These are phyloP conservation scores for Boletus rubroflammeus DNA, from an alignment of 768 basidiomycete genomes.

Conservation along the genomic window DNA sequence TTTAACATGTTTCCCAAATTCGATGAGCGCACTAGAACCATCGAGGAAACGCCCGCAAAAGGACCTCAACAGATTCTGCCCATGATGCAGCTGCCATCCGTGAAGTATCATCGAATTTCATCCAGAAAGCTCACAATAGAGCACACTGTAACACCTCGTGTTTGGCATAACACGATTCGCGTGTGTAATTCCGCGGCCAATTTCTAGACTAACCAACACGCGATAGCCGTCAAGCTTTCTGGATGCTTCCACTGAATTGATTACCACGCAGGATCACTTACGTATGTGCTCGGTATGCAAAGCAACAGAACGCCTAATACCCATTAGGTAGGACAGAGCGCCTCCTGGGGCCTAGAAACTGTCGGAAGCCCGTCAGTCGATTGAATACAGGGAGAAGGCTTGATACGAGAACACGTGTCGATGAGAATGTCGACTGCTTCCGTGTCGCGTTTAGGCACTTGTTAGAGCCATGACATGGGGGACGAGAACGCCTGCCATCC, in stretches of 20 bases:
- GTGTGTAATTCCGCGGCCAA: conserved; percentile 26
- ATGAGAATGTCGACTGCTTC: conserved; percentile 1
- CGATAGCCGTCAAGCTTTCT: conserved; percentile 16
- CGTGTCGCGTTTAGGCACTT: not conserved
- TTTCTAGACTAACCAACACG: conserved; percentile 10
- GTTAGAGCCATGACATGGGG: not conserved
- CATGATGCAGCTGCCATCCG: not conserved
- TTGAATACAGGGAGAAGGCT: conserved; percentile 1
- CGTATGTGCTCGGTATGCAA: not conserved
- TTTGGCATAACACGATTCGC: conserved; percentile 2
- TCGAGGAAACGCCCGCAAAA: not conserved
- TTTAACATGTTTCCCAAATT: conserved; percentile 1
- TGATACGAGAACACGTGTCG: conserved; percentile 6
- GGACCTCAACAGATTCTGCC: not conserved
- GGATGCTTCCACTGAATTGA: conserved; percentile 8
- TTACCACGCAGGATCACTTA: conserved; percentile 5
- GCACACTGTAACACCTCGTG: conserved; percentile 7
- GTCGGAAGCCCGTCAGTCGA: not conserved
- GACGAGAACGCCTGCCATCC: not conserved
- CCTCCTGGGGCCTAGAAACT: not conserved
- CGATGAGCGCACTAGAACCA: not conserved
- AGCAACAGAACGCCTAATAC: conserved; percentile 3
- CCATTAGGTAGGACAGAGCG: conserved; percentile 3
- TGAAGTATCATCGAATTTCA: conserved; percentile 9
- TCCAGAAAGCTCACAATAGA: conserved; percentile 9